A percentile compares a stretch with the other conserved stretches of the same genome.
phyloP scores from a whole-genome alignment of 2,329 filamentous ascomycete species.

The Paraphaeosphaeria minitans region DNA sequence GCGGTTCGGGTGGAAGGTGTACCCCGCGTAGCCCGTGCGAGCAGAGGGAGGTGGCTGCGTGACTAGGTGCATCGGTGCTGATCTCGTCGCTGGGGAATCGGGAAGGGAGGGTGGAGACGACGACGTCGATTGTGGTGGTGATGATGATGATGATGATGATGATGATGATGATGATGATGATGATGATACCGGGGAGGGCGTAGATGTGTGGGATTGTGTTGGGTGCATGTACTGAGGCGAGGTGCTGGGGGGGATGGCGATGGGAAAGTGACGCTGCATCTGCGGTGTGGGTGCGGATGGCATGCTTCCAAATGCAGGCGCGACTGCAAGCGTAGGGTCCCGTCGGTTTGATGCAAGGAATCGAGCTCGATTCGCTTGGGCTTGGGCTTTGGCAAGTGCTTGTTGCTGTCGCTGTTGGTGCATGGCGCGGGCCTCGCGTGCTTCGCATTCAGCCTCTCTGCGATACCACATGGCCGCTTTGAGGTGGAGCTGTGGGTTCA shows the following conservation, averaged over 20 bases:
- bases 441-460: background rate
- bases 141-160: background rate
- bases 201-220: background rate
- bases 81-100: background rate
- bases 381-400: background rate
- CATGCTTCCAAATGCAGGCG: background rate
- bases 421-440: background rate
- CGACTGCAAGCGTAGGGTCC: background rate
- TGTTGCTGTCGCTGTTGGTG: background rate
- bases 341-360: background rate
- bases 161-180: background rate
- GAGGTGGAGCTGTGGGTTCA: constrained; percentile 5
- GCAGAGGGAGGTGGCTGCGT: background rate
- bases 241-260: too few species aligned
- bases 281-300: background rate
- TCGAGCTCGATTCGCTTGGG: background rate
- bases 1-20: background rate
- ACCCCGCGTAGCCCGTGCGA: background rate
- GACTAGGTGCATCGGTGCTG: background rate
- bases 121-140: too few species aligned
- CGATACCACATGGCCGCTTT: constrained; percentile 1
- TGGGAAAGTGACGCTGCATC: background rate
- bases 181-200: background rate
- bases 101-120: background rate
- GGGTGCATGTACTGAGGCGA: background rate